phyloP scores from a whole-genome alignment of 139 green algal species.

The Yamagishiella unicocca region DNA sequence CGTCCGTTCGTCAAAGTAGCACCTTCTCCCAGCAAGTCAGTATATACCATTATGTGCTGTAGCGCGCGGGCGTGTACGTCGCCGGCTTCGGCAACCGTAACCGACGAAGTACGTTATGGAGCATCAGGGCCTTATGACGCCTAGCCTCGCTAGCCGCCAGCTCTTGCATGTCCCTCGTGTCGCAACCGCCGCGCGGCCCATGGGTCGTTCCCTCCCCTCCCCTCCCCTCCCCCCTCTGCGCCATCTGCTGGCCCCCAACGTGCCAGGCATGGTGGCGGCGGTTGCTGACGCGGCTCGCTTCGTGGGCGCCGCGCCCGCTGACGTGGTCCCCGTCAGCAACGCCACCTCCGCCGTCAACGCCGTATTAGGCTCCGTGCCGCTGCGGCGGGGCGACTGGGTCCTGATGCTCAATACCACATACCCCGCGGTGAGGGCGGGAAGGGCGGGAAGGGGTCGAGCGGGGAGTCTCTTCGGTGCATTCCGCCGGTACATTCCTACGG shows the following conservation, averaged over 20 bases:
- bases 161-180: no score
- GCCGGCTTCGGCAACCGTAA: no score
- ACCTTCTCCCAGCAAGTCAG: no score
- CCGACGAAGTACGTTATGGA: no score
- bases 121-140: no score
- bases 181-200: no score
- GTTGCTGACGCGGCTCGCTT: conserved; percentile 57
- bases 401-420: conserved; percentile 70
- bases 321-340: conserved; percentile 71
- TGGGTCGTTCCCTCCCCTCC: neutral
- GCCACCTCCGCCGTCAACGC: conserved; percentile 68
- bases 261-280: conserved; percentile 56
- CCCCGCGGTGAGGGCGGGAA: conserved; percentile 59
- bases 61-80: no score
- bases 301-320: conserved; percentile 56
- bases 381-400: conserved; percentile 59
- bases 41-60: no score
- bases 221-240: neutral
- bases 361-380: conserved; percentile 53
- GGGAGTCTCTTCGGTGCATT: neutral
- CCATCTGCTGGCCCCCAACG: no score
- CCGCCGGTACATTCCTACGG: no score
- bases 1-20: no score
- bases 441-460: neutral
- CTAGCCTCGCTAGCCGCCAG: no score